These are phyloP conservation scores for Hypomontagnella submonticulosa DNA, from an alignment of 495 filamentous ascomycete genomes.

Conservation along the genomic window DNA sequence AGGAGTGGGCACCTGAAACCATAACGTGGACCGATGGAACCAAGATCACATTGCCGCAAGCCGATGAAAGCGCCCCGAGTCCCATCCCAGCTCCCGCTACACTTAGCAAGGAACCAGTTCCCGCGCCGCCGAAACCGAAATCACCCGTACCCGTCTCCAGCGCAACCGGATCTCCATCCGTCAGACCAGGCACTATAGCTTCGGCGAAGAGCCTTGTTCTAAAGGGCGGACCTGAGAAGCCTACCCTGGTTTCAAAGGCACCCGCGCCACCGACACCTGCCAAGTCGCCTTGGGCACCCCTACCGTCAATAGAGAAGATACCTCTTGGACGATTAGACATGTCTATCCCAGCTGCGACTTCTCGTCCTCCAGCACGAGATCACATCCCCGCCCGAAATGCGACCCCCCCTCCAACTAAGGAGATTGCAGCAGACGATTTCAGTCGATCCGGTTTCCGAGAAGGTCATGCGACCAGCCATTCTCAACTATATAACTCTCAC, in stretches of 20 bases:
- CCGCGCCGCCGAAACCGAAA: slow-evolving; percentile 51
- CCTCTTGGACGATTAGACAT: slow-evolving; percentile 71
- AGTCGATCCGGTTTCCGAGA: slow-evolving; percentile 84
- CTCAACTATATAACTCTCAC: slow-evolving; percentile 92
- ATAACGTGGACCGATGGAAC: slow-evolving; percentile 98
- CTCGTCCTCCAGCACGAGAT: slow-evolving; percentile 51
- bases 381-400: slow-evolving; percentile 49
- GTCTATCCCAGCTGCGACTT: slow-evolving; percentile 35
- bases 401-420: slow-evolving; percentile 66
- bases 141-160: slow-evolving; percentile 51
- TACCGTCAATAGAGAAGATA: slow-evolving; percentile 85
- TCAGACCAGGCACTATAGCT: slow-evolving; percentile 57
- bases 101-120: slow-evolving; percentile 31
- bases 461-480: slow-evolving; percentile 62
- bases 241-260: slow-evolving; percentile 81
- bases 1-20: slow-evolving; percentile 95
- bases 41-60: slow-evolving; percentile 81
- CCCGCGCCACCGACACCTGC: slow-evolving; percentile 74
- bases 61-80: slow-evolving; percentile 62
- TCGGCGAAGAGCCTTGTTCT: slow-evolving; percentile 67
- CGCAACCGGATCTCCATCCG: slow-evolving; percentile 49
- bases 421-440: slow-evolving; percentile 95
- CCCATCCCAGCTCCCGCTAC: slow-evolving; percentile 48
- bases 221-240: slow-evolving; percentile 77
- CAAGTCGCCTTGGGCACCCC: slow-evolving; percentile 90